phyloP scores from a whole-genome alignment of 2,329 filamentous ascomycete genomes.

The Pseudogymnoascus sp. region DNA sequence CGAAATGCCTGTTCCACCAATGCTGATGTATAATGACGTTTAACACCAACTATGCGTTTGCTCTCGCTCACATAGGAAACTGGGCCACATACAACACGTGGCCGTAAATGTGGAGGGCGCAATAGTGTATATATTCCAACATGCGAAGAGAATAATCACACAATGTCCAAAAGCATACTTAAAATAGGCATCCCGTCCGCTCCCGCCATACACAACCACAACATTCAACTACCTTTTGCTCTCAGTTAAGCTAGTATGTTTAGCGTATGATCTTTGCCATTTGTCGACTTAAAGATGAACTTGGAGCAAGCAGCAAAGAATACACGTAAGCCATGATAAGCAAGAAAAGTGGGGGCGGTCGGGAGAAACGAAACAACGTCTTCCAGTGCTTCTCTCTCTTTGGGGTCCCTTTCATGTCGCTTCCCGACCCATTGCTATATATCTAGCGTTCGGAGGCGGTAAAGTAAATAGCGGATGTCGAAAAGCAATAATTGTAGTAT shows the following conservation, averaged over 20 bases:
- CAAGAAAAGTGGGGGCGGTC: neutral
- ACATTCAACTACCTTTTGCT: neutral
- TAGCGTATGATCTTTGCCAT: neutral
- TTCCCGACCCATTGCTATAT: neutral
- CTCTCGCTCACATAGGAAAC: neutral
- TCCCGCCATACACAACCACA: neutral
- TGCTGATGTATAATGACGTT: neutral
- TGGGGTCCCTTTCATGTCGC: neutral
- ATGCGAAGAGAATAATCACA: neutral
- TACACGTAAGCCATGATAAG: neutral
- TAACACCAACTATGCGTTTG: neutral
- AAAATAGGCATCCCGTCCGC: neutral
- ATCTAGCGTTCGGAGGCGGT: neutral
- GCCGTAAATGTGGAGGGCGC: neutral
- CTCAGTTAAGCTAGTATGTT: neutral
- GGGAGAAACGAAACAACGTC: neutral
- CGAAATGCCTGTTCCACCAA: neutral
- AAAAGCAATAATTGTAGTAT: neutral
- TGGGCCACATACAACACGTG: neutral
- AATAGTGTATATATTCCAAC: neutral
- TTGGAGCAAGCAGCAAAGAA: neutral
- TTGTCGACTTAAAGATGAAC: neutral
- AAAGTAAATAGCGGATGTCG: neutral
- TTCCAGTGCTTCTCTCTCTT: neutral
- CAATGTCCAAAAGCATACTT: no score